Percentiles rank a stretch among this genome's conserved stretches.
Conservation (phyloP, 495 filamentous ascomycete genomes). For the Aspergillus baeticus region DNA sequence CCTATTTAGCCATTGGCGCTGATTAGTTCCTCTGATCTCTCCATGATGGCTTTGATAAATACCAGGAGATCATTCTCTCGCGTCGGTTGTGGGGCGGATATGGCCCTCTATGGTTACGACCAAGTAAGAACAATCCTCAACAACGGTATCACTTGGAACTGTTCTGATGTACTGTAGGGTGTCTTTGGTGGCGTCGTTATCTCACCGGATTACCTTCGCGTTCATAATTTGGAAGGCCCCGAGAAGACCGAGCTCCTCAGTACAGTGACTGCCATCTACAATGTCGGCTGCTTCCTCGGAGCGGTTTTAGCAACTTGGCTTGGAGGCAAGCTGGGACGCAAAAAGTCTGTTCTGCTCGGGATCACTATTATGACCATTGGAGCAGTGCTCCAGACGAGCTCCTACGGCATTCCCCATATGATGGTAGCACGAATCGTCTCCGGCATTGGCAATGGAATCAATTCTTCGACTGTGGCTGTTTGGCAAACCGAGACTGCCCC, state of each 20-base stretch:
- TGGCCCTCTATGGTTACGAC: conserved; percentile 61
- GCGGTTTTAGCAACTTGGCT: conserved; percentile 50
- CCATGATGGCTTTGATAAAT: too few species aligned
- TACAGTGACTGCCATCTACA: conserved; percentile 61
- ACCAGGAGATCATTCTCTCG: not conserved
- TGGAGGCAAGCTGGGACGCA: conserved; percentile 56
- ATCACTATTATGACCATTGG: conserved; percentile 59
- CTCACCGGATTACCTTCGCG: conserved; percentile 53
- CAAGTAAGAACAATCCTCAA: not conserved
- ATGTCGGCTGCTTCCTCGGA: conserved; percentile 60
- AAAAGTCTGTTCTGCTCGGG: conserved; percentile 54
- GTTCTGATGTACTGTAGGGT: too few species aligned
- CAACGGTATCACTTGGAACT: conserved; percentile 17
- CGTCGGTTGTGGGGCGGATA: conserved; percentile 29
- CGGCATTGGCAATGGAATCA: conserved; percentile 31
- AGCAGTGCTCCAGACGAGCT: conserved; percentile 55
- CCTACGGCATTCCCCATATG: conserved; percentile 59
- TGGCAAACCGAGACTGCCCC: conserved; percentile 66
- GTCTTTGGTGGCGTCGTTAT: conserved; percentile 56
- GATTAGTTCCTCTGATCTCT: not conserved
- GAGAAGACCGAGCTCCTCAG: conserved; percentile 50
- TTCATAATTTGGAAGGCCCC: conserved; percentile 45
- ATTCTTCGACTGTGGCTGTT: conserved; percentile 61
- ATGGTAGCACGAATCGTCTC: conserved; percentile 54
- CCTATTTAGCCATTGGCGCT: not conserved